These are phyloP conservation scores for Jaapia argillacea DNA, from an alignment of 768 basidiomycete genomes.

Conservation along the genomic window DNA sequence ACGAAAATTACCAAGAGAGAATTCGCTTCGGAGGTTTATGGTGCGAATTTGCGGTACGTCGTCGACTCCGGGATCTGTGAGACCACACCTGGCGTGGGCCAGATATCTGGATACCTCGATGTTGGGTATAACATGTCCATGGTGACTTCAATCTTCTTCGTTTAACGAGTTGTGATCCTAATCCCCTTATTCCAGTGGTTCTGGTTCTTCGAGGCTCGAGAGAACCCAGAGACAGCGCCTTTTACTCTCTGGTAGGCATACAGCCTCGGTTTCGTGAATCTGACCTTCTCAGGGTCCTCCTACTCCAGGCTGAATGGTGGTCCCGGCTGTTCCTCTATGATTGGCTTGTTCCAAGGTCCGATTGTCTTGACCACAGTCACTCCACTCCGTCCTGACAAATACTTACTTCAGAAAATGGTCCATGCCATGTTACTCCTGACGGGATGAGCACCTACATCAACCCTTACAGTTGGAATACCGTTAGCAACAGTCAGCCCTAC, in stretches of 20 bases:
- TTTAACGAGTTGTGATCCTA: neutral
- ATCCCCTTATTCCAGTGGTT: constrained; percentile 40
- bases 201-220: constrained; percentile 63
- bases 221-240: constrained; percentile 49
- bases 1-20: too few relatives aligned
- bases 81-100: constrained; percentile 48
- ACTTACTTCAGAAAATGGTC: constrained; percentile 42
- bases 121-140: constrained; percentile 48
- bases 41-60: constrained; percentile 27
- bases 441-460: constrained; percentile 42
- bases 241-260: constrained; percentile 48
- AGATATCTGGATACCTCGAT: constrained; percentile 55
- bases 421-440: constrained; percentile 49
- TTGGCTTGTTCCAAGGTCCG: constrained; percentile 54
- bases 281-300: too few relatives aligned
- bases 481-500: constrained; percentile 45
- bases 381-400: too few relatives aligned
- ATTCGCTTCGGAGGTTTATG: too few relatives aligned
- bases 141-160: constrained; percentile 20
- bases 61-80: constrained; percentile 55
- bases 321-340: constrained; percentile 32
- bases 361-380: neutral
- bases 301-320: constrained; percentile 24
- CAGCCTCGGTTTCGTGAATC: neutral
- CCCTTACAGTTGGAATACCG: constrained; percentile 62